Conservation (phyloP, 169 alveolate species). For the Blepharisma undulans region DNA sequence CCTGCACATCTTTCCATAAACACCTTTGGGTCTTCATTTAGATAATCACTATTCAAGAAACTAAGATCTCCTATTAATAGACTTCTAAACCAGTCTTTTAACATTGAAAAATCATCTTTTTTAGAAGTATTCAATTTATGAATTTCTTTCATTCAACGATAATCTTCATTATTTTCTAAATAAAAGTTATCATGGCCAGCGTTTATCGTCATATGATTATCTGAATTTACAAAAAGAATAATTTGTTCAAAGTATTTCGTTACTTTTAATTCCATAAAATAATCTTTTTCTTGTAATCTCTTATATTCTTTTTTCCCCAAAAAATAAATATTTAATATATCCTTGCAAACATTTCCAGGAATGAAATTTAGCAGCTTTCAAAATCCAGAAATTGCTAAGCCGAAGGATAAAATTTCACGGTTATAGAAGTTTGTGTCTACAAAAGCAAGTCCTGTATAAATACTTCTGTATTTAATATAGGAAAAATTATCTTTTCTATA, state of each 20-base stretch:
- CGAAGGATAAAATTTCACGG: background rate
- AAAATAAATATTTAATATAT: too few relatives aligned
- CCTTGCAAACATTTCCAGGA: background rate
- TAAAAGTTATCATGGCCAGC: background rate
- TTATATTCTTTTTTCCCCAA: background rate
- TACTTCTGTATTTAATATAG: background rate
- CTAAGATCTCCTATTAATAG: background rate
- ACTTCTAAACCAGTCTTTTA: background rate
- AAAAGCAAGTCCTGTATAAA: background rate
- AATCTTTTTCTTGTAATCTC: background rate
- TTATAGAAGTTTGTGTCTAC: background rate
- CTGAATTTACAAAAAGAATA: background rate
- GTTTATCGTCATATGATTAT: background rate
- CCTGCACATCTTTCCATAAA: background rate
- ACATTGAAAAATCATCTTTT: background rate
- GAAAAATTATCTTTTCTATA: background rate
- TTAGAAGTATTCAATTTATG: background rate
- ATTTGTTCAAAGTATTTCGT: background rate
- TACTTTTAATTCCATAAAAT: background rate
- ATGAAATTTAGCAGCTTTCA: background rate
- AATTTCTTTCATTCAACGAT: background rate
- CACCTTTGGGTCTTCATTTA: background rate
- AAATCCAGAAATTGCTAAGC: background rate
- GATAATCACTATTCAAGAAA: background rate
- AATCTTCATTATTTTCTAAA: background rate